Evolutionary conservation across 139 green algal species (phyloP).

Genomic region (Asterochloris erici): DNA sequence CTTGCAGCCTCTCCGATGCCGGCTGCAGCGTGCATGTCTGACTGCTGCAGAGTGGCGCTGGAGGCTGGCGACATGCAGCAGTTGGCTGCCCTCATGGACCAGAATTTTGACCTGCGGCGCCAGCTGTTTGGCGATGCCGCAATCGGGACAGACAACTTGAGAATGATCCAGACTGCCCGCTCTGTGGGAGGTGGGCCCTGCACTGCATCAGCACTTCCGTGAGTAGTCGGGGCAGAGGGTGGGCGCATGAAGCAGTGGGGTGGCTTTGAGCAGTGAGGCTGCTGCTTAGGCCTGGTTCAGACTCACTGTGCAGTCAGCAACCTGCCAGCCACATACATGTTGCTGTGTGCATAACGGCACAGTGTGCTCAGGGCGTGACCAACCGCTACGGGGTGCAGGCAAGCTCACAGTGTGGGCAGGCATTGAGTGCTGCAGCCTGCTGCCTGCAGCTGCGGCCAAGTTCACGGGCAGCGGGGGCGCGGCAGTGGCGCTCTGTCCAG

Average conservation of each 20-base stretch:
- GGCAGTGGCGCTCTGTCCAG: constrained; percentile 59
- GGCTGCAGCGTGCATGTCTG: background rate
- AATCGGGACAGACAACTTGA: constrained; percentile 67
- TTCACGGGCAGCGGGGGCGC: constrained; percentile 86
- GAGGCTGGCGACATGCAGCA: constrained; percentile 22
- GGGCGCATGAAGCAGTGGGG: too few relatives aligned
- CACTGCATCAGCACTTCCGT: background rate
- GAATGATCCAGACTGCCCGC: constrained; percentile 68
- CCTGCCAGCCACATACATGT: too few relatives aligned
- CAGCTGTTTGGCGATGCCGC: constrained; percentile 66
- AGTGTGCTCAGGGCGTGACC: too few relatives aligned
- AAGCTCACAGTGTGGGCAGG: background rate
- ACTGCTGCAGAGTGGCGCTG: constrained; percentile 36
- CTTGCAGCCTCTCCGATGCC: too few relatives aligned
- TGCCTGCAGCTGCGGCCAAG: constrained; percentile 63
- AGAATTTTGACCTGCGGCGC: constrained; percentile 70
- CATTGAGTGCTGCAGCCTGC: background rate
- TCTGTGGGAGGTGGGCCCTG: constrained; percentile 42
- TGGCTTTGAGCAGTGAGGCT: too few relatives aligned
- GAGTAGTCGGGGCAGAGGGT: too few relatives aligned
- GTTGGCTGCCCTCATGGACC: constrained; percentile 64
- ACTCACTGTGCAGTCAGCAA: too few relatives aligned
- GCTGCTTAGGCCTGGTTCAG: too few relatives aligned
- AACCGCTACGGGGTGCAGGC: too few relatives aligned
- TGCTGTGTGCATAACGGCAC: too few relatives aligned